phyloP scores from a whole-genome alignment of 345 rosid genomes.

The Geranium brycei region DNA sequence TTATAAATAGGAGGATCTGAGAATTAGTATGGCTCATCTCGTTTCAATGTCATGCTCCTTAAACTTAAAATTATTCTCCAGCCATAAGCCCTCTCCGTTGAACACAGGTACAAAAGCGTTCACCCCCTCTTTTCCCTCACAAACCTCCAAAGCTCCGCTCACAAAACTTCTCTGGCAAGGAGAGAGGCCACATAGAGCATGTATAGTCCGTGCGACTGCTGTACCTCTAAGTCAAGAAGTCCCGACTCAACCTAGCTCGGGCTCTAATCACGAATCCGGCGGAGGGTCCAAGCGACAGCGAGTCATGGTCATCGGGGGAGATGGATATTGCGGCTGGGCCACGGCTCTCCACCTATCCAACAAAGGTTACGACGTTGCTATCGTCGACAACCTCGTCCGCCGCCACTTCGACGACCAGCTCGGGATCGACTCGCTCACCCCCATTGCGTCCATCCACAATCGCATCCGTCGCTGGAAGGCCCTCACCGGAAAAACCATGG shows the following conservation, averaged over 20 bases:
- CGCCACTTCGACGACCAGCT: constrained; percentile 91
- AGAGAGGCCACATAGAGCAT: constrained; percentile 18
- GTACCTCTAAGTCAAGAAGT: constrained; percentile 35
- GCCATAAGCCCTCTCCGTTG: constrained; percentile 19
- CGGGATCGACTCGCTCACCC: constrained; percentile 80
- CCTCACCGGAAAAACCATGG: constrained; percentile 70
- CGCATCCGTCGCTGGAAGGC: constrained; percentile 79
- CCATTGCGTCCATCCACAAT: constrained; percentile 70
- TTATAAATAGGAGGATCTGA: constrained; percentile 10
- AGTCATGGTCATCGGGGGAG: constrained; percentile 96
- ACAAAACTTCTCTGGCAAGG: constrained; percentile 24
- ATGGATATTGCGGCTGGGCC: constrained; percentile 98
- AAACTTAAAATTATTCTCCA: constrained; percentile 28
- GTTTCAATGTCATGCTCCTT: constrained; percentile 50
- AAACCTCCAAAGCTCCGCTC: constrained; percentile 23
- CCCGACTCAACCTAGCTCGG: constrained; percentile 33
- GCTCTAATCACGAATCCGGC: constrained; percentile 17
- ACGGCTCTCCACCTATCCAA: constrained; percentile 87
- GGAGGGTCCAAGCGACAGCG: constrained; percentile 42
- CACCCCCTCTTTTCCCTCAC: constrained; percentile 20
- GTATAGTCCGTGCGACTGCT: constrained; percentile 32
- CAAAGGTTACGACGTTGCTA: constrained; percentile 70
- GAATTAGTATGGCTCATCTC: constrained; percentile 45
- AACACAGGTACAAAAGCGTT: constrained; percentile 11
- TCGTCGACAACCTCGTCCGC: constrained; percentile 73